These are phyloP conservation scores for Candida succiphila DNA, from an alignment of 805 yeast species.

Conservation along the genomic window DNA sequence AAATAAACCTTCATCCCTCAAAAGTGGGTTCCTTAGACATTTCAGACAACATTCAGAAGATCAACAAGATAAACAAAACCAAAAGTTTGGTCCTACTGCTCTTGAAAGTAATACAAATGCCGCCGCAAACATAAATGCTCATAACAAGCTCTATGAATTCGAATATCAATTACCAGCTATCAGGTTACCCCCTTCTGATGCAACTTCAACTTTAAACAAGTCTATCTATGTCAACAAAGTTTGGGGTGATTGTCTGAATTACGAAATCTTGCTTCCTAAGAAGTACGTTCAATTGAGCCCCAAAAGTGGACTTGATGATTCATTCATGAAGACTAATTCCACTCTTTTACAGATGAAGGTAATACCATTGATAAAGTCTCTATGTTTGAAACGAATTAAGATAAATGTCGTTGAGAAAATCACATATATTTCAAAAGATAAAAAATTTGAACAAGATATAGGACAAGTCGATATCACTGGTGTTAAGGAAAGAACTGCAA, in stretches of 20 bases:
- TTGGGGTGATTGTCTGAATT: conserved; percentile 65
- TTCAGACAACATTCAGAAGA: neutral
- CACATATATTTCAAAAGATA: conserved; percentile 48
- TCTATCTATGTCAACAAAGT: conserved; percentile 68
- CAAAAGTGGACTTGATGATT: conserved; percentile 24
- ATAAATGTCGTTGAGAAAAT: conserved; percentile 60
- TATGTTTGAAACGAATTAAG: conserved; percentile 52
- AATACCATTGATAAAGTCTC: conserved; percentile 53
- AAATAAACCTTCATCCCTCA: neutral
- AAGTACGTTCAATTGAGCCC: conserved; percentile 60
- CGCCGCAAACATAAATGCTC: neutral
- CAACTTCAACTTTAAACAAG: conserved; percentile 51
- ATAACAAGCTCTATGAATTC: conserved; percentile 21
- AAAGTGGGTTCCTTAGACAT: neutral
- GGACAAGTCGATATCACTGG: conserved; percentile 26
- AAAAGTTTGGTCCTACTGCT: neutral
- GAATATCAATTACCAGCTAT: conserved; percentile 35
- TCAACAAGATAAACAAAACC: neutral
- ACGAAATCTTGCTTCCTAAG: conserved; percentile 61
- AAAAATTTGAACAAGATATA: conserved; percentile 43
- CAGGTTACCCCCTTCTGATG: conserved; percentile 47
- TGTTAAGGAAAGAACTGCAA: conserved; percentile 40
- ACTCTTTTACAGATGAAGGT: conserved; percentile 52
- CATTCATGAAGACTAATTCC: conserved; percentile 11
- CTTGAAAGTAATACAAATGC: neutral